A percentile compares a stretch with the other conserved stretches of the same genome.
phyloP scores from a whole-genome alignment of 2,329 filamentous ascomycete species.

The Rosellinia necatrix region DNA sequence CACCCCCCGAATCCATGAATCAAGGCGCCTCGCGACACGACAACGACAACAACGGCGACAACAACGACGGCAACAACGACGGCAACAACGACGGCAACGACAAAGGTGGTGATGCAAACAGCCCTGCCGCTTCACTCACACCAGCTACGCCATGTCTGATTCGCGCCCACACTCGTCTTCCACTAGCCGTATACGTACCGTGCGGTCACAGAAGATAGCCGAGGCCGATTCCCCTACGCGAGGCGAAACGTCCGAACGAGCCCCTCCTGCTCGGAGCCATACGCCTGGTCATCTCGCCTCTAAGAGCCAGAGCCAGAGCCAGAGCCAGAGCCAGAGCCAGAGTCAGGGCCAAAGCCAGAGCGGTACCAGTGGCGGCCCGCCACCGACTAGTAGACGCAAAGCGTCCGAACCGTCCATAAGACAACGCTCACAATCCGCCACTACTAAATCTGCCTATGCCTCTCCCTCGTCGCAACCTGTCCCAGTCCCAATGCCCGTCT shows the following conservation, averaged over 20 bases:
- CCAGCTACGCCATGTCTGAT: slow-evolving; percentile 38
- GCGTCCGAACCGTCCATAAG: slow-evolving; percentile 58
- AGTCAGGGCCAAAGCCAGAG: slow-evolving; percentile 46
- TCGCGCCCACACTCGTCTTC: slow-evolving; percentile 40
- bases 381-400: slow-evolving; percentile 48
- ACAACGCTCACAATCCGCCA: slow-evolving; percentile 58
- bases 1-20: slow-evolving; percentile 4
- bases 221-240: slow-evolving; percentile 25
- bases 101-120: slow-evolving; percentile 28
- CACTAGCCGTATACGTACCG: slow-evolving; percentile 48
- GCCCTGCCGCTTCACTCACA: slow-evolving; percentile 14
- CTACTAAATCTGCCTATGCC: slow-evolving; percentile 41
- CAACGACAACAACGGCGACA: too few species aligned
- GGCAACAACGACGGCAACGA: too few species aligned
- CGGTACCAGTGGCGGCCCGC: slow-evolving; percentile 13
- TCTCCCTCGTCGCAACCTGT: slow-evolving; percentile 37
- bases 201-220: slow-evolving; percentile 59
- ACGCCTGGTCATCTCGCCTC: slow-evolving; percentile 65
- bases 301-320: slow-evolving; percentile 49
- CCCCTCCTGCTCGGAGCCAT: slow-evolving; percentile 57
- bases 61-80: neutral
- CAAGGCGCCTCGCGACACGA: neutral
- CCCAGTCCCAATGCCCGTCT: slow-evolving; percentile 37
- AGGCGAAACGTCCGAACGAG: slow-evolving; percentile 43
- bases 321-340: slow-evolving; percentile 53